Percentiles rank a stretch among this genome's conserved stretches.
These are phyloP conservation scores for Diplodia scrobiculata DNA, from an alignment of 2,329 filamentous ascomycete species.

Conservation along the genomic window DNA sequence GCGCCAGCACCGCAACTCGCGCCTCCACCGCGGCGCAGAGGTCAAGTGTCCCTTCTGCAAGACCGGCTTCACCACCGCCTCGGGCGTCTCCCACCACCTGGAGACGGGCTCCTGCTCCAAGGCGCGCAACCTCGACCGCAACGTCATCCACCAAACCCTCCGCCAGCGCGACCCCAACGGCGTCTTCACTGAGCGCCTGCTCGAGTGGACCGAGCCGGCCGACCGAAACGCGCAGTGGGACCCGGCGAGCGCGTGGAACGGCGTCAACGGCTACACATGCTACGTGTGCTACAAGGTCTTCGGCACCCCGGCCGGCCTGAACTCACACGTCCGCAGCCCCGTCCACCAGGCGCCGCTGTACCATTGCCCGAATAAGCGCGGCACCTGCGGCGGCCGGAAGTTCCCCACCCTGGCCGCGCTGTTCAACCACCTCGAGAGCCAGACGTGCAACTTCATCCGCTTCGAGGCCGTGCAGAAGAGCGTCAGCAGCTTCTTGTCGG, in stretches of 20 bases:
- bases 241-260: constrained; percentile 52
- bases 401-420: constrained; percentile 48
- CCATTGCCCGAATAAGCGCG: constrained; percentile 50
- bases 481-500: constrained; percentile 28
- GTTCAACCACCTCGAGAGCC: constrained; percentile 53
- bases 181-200: constrained; percentile 55
- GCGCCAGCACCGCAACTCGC: constrained; percentile 59
- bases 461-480: constrained; percentile 47
- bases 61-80: constrained; percentile 51
- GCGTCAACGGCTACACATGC: constrained; percentile 51
- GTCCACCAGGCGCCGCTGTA: constrained; percentile 54
- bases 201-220: constrained; percentile 50
- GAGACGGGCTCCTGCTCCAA: constrained; percentile 58
- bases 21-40: constrained; percentile 50
- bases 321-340: constrained; percentile 56
- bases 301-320: not conserved
- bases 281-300: constrained; percentile 58
- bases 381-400: constrained; percentile 41
- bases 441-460: constrained; percentile 46
- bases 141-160: constrained; percentile 53
- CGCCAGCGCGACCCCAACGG: constrained; percentile 52
- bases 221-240: constrained; percentile 39
- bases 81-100: constrained; percentile 59
- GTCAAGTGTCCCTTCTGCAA: constrained; percentile 61
- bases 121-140: constrained; percentile 52